Evolutionary conservation across 2,329 filamentous ascomycete species (phyloP), one percentile per base, ranked within the genome.

Genomic region (Coniosporium tulheliwenetii): DNA sequence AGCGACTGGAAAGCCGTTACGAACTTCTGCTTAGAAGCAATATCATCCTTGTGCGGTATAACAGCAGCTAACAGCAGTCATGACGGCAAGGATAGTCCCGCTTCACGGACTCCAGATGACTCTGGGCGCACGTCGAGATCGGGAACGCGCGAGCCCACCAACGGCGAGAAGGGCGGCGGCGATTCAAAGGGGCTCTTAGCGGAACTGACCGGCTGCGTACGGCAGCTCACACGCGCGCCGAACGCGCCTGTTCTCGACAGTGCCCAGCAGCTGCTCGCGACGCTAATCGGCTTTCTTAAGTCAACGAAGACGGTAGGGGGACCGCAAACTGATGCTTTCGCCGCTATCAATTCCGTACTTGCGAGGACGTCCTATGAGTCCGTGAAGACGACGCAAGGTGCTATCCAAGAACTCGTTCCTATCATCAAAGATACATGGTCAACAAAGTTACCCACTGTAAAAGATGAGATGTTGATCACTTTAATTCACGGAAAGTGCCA

Each of bases 351-450:
- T 60, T 65, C 68, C 39, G 59, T 93, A 5, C 64, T 93, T 38
- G 64, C 70, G 33, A 71, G 70, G 42, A 73, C 75, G 2, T 70
- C 82, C 42, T 75, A 79, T 37, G 82, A 94, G 51, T 73, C 83
- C 45, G 68, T 79, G 10, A 58, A 66, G 1, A 66, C 85, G 40
- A 74, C 79, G 2, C 72, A 71, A 47, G 66, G 64, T 30, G 62
- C 80, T 32, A 69, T 81, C 12, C 63, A 67, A 41, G 68, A 73
- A 5, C 56, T 87, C 7, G 54, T 94, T 16, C 81, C 84, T 1
- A 58, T 87, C 36, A 75, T 94, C 47, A 75, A 73, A 41, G 71
- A 75, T 39, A 76, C 85, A 62, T 98, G 89, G 87, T 69, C 77
- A 47, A 71, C 73, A n/a, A 83, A 81, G 48, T 72, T 74, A 37